phyloP scores from a whole-genome alignment of 2,329 filamentous ascomycete species.

The Rhytidhysteron rufulum region DNA sequence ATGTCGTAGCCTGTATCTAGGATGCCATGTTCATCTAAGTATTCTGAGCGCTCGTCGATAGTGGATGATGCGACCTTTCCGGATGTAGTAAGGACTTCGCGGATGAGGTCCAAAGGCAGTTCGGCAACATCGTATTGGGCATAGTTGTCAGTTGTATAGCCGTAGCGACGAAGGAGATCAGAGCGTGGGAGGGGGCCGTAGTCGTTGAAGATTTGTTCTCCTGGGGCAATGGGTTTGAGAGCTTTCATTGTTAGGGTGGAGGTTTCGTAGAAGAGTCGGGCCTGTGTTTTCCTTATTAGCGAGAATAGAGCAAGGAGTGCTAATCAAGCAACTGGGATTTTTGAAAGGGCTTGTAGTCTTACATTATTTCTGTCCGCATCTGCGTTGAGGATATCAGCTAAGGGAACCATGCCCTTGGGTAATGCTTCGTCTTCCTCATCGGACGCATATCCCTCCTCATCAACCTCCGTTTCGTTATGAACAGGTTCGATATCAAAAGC shows the following conservation, averaged over 20 bases:
- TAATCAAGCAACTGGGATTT: too few relatives aligned
- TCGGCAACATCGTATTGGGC: slow-evolving; percentile 79
- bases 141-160: slow-evolving; percentile 79
- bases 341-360: slow-evolving; percentile 7
- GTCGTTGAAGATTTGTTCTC: slow-evolving; percentile 82
- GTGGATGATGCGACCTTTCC: slow-evolving; percentile 34
- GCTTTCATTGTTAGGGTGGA: slow-evolving; percentile 65
- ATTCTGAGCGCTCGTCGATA: slow-evolving; percentile 36
- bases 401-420: slow-evolving; percentile 80
- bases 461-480: slow-evolving; percentile 46
- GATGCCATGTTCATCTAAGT: slow-evolving; percentile 61
- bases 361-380: slow-evolving; percentile 81
- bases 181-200: slow-evolving; percentile 81
- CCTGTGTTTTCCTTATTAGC: slow-evolving; percentile 27
- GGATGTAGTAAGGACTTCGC: slow-evolving; percentile 43
- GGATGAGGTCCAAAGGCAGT: slow-evolving; percentile 60
- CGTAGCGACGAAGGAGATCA: slow-evolving; percentile 79
- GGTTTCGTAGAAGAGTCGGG: slow-evolving; percentile 59
- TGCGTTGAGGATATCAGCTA: slow-evolving; percentile 87
- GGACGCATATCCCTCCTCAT: slow-evolving; percentile 50
- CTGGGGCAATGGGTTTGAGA: slow-evolving; percentile 62
- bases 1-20: slow-evolving; percentile 71
- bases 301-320: background rate
- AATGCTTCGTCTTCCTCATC: slow-evolving; percentile 47
- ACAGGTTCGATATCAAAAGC: slow-evolving; percentile 73